Percentiles rank a stretch among this genome's conserved stretches.
phyloP scores from a whole-genome alignment of 2,329 filamentous ascomycete genomes.

The Hypocreales sp. region DNA sequence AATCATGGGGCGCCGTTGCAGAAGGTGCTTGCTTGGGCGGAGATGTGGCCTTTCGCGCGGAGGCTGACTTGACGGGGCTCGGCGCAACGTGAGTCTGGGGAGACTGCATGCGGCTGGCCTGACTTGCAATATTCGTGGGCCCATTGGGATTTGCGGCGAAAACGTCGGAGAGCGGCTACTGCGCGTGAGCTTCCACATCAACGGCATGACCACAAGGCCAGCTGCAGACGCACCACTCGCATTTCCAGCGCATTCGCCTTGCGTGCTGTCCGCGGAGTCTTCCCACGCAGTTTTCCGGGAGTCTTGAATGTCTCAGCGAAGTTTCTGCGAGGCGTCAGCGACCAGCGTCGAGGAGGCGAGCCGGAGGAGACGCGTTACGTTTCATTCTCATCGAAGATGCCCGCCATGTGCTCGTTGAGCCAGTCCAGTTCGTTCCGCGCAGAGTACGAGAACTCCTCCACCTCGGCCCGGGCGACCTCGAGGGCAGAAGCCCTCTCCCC shows the following conservation, averaged over 20 bases:
- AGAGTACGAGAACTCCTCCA: conserved; percentile 86
- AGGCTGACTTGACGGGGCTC: conserved; percentile 17
- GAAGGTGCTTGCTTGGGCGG: conserved; percentile 13
- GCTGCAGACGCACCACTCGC: conserved; percentile 40
- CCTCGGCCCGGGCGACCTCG: conserved; percentile 63
- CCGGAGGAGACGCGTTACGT: conserved; percentile 42
- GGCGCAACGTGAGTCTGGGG: conserved; percentile 39
- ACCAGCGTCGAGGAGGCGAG: neutral
- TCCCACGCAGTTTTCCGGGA: conserved; percentile 67
- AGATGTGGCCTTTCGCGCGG: conserved; percentile 13
- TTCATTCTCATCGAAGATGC: conserved; percentile 77
- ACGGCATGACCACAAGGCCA: no score
- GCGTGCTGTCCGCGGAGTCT: conserved; percentile 58
- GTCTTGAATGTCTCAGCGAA: conserved; percentile 95
- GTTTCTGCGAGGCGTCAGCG: conserved; percentile 40
- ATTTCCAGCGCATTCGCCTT: conserved; percentile 42
- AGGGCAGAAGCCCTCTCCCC: conserved; percentile 69
- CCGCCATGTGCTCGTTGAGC: conserved; percentile 96
- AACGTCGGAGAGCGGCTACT: conserved; percentile 42
- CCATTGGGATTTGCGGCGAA: conserved; percentile 40
- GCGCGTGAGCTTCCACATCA: conserved; percentile 10
- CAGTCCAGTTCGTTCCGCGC: conserved; percentile 91
- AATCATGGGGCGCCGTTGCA: conserved; percentile 31
- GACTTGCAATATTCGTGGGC: conserved; percentile 36
- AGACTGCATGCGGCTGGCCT: conserved; percentile 33